A percentile compares a stretch with the other conserved stretches of the same genome.
Conservation (phyloP, 2,329 filamentous ascomycete species). For the Botrytis pseudocinerea region DNA sequence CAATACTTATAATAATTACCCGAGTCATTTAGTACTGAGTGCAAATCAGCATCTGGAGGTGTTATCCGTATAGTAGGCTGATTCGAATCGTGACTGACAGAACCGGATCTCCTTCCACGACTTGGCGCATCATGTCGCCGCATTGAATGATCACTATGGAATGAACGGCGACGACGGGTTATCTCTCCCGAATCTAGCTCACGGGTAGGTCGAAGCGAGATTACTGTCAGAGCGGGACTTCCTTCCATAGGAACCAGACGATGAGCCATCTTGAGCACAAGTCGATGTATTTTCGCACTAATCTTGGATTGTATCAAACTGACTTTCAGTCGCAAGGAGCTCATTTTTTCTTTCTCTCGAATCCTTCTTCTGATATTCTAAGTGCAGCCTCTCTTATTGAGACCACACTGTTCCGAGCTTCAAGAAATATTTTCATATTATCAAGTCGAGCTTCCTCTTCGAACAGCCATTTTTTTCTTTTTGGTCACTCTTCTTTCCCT, state of each 20-base stretch:
- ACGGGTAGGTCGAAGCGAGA: not conserved
- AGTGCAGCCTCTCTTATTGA: not conserved
- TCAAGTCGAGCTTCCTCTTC: not conserved
- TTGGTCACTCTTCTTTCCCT: not conserved
- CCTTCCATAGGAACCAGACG: not conserved
- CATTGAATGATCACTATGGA: not conserved
- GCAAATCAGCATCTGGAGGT: not conserved
- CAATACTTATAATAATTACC: not conserved
- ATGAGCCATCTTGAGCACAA: not conserved
- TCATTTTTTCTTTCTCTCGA: not conserved
- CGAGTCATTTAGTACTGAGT: not conserved
- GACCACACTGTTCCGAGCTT: not conserved
- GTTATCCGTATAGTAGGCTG: not conserved
- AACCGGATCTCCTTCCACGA: not conserved
- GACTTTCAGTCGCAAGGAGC: not conserved
- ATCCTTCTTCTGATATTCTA: not conserved
- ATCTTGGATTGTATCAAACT: not conserved
- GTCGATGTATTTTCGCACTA: not conserved
- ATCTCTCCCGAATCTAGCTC: not conserved
- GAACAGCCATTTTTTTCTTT: not conserved
- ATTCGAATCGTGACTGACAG: not conserved
- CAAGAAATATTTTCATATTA: not conserved
- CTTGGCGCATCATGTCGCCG: not conserved
- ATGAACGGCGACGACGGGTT: not conserved
- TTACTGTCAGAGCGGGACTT: not conserved